Conservation (phyloP, 192 early-diverging fungal species). For the Spizellomyces sp. region DNA sequence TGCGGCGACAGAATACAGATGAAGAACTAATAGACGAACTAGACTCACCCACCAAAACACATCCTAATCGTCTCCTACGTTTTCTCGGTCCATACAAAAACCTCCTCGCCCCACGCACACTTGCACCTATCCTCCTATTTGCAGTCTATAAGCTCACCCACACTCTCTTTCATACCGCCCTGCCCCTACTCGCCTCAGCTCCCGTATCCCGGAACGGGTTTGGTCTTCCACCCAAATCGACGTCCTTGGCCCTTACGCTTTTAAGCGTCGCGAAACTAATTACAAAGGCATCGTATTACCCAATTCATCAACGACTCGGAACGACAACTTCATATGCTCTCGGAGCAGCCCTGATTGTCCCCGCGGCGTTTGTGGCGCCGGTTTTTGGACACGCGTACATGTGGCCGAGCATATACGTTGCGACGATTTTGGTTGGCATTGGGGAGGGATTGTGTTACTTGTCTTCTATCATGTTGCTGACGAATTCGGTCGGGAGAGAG, state of each 20-base stretch:
- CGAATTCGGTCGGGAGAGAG: conserved; percentile 29
- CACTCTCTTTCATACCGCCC: conserved; percentile 38
- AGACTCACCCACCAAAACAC: background rate
- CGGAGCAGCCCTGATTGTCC: conserved; percentile 33
- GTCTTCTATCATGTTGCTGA: conserved; percentile 42
- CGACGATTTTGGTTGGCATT: conserved; percentile 28
- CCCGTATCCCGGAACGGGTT: conserved; percentile 32
- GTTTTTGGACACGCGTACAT: background rate
- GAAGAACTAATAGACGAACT: background rate
- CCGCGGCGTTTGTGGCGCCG: conserved; percentile 32
- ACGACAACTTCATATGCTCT: conserved; percentile 37
- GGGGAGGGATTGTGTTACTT: conserved; percentile 45
- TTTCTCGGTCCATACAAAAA: conserved; percentile 28
- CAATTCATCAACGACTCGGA: conserved; percentile 32
- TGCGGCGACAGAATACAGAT: background rate
- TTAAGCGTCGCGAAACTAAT: conserved; percentile 35
- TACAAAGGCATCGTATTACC: conserved; percentile 38
- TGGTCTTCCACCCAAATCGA: conserved; percentile 24
- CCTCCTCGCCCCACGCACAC: conserved; percentile 25
- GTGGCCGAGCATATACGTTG: conserved; percentile 18
- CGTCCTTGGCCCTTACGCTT: conserved; percentile 33
- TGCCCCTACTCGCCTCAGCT: conserved; percentile 40
- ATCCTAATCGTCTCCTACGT: background rate
- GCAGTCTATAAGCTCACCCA: conserved; percentile 33
- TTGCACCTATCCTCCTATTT: conserved; percentile 35